Evolutionary conservation across 257 asterid genomes (phyloP).

Genomic region (Capsicum rhomboideum): DNA sequence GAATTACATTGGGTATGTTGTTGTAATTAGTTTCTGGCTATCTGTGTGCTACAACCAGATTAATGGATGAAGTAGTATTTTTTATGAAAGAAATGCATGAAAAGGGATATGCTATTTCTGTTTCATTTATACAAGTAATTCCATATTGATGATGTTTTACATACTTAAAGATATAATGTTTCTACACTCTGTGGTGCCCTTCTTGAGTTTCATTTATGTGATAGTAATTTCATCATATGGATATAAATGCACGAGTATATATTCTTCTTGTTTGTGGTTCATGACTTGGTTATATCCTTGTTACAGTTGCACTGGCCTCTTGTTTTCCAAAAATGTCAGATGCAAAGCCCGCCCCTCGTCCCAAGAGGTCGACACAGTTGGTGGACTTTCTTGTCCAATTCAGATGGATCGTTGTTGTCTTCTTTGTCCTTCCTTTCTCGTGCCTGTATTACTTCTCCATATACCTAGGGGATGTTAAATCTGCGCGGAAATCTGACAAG

Average conservation of each 20-base stretch:
- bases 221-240: neutral
- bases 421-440: neutral
- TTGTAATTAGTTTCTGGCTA: no score
- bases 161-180: no score
- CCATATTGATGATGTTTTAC: no score
- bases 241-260: no score
- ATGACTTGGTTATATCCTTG: neutral
- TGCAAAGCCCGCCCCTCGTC: neutral
- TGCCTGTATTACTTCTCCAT: neutral
- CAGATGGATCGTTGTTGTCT: neutral
- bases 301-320: neutral
- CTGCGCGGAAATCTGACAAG: neutral
- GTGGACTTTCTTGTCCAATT: neutral
- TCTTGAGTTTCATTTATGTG: no score
- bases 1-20: no score
- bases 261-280: neutral
- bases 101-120: no score
- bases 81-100: no score
- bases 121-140: no score
- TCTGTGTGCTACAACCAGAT: no score
- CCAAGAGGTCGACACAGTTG: neutral
- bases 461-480: neutral
- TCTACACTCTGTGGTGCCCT: no score
- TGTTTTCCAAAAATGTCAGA: neutral
- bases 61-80: no score